Percentiles rank a stretch among this genome's conserved stretches.
Conservation (phyloP, 1,284 basidiomycete species). For the Ceratobasidium sp. region DNA sequence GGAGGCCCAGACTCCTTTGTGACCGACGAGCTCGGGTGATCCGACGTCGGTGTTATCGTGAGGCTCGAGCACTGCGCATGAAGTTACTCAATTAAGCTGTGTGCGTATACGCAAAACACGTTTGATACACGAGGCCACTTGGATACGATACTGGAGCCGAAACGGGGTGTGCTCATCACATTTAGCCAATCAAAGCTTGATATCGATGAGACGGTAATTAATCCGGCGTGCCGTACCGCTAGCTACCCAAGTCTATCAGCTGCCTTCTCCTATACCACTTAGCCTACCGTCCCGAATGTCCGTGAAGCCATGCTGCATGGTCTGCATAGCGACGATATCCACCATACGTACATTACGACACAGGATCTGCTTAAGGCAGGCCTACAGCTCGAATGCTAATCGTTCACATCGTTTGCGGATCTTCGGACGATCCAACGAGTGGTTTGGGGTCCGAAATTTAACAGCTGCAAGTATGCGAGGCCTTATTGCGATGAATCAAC, state of each 20-base stretch:
- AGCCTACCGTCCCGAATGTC: neutral
- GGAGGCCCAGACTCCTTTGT: neutral
- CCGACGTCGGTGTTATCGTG: conserved; percentile 8
- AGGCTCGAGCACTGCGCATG: neutral
- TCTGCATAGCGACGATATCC: neutral
- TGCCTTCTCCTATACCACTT: neutral
- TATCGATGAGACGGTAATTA: neutral
- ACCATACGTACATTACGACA: neutral
- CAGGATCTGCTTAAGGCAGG: neutral
- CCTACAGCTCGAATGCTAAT: too few species aligned
- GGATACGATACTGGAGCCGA: neutral
- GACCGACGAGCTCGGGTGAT: neutral
- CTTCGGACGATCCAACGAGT: too few species aligned
- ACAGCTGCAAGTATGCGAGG: too few species aligned
- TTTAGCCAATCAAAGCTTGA: neutral
- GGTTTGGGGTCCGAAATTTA: too few species aligned
- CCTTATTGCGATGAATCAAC: too few species aligned
- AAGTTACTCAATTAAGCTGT: neutral
- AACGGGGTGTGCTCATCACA: neutral
- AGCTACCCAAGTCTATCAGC: neutral
- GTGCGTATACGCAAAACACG: neutral
- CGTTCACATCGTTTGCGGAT: too few species aligned
- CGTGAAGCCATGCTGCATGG: neutral
- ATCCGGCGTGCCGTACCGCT: neutral
- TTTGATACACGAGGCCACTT: neutral